Evolutionary conservation across 164 flowering plant species (phyloP), one percentile per base, ranked within the genome.

Genomic region (Berberis thunbergii): DNA sequence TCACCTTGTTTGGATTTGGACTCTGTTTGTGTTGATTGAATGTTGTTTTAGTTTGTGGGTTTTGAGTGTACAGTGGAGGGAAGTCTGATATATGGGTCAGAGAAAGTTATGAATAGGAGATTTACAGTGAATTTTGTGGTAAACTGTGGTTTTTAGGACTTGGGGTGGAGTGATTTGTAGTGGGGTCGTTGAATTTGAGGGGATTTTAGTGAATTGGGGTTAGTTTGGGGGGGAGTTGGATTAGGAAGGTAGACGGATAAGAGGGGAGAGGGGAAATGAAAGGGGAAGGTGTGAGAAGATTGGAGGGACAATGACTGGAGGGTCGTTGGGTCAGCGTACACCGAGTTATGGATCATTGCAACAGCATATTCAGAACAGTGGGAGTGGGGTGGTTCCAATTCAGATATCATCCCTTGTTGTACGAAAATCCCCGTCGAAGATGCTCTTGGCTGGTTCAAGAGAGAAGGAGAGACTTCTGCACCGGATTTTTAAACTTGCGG

Each of bases 301-400:
- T 71, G 67, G 72, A 72, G 80, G 74, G 76, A 83, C 80, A 74
- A 89, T 88, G 96, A 88, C 77, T 82, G 86, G 90, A 76, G 84
- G 73, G 86, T 80, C 94, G 81, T 80, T 91, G 81, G 94, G 90
- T 69, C 69, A 72, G 62, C 84, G 91, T 43, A 73, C 80, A 0
- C 81, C 82, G 64, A 91, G 96, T 75, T 84, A 79, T 83, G 96
- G 90, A 71, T 79, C 91, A 13, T 69, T 88, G 83, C 88, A 69
- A 57, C 83, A 70, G 45, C 77, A 73, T 50, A 59, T 62, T 43
- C 73, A 67, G 53, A 80, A 3, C 46, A 45, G 73, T 59, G 77
- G 76, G 64, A 79, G 75, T 66, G 76, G 67, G 41, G 57, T 60
- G 41, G 71, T 73, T 64, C 77, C 68, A 50, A 53, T 80, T 76